Evolutionary conservation across 208 protist species (phyloP).

Genomic region (Naegleria lovaniensis): DNA sequence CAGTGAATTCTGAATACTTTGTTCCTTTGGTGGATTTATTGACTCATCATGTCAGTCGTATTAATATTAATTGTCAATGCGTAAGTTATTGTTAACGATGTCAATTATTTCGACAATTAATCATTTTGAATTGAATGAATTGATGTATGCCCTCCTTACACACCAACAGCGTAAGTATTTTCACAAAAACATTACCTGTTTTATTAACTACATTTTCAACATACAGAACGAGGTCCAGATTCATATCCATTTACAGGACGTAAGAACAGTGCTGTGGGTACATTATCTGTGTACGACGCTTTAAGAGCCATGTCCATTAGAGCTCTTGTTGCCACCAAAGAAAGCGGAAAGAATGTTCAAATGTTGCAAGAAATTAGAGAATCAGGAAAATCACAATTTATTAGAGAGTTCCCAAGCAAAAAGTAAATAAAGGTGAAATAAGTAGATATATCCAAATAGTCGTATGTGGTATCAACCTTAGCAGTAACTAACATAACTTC

Average conservation of each 20-base stretch:
- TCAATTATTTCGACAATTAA: no score
- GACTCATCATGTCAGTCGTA: constrained; percentile 32
- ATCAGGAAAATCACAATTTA: background rate
- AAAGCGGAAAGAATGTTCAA: background rate
- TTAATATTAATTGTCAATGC: constrained; percentile 54
- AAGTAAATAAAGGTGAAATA: background rate
- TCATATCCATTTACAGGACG: constrained; percentile 47
- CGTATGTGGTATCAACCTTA: no score
- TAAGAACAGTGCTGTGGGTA: constrained; percentile 43
- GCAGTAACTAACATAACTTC: background rate
- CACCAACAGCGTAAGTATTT: no score
- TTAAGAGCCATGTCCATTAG: constrained; percentile 41
- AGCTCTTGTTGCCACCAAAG: constrained; percentile 32
- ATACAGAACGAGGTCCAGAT: constrained; percentile 43
- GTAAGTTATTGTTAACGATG: no score
- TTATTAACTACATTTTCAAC: no score
- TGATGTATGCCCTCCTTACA: no score
- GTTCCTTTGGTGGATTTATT: constrained; percentile 37
- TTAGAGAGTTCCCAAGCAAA: background rate
- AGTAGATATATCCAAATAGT: no score
- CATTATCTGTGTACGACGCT: constrained; percentile 43
- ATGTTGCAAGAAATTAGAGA: background rate
- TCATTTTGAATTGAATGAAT: no score
- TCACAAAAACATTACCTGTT: no score
- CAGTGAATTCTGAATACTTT: background rate